A percentile compares a stretch with the other conserved stretches of the same genome.
Conservation (phyloP, 1,139 yeast genomes). For the Pichia sp. region DNA sequence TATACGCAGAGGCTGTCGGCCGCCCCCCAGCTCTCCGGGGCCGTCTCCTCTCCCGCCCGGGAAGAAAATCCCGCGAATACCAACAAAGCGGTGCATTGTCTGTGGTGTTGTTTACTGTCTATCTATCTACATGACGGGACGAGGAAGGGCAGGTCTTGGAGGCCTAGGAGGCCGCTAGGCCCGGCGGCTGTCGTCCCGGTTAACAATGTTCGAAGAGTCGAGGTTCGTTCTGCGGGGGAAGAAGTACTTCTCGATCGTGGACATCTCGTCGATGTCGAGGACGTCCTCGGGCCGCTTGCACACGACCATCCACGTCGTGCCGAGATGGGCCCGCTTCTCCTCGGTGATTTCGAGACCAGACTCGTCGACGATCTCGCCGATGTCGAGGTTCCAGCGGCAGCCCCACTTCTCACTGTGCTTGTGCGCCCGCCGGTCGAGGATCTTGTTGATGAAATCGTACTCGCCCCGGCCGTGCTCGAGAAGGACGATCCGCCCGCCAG, state of each 20-base stretch:
- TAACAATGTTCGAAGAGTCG: conserved; percentile 24
- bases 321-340: conserved; percentile 78
- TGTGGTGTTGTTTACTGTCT: not conserved
- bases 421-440: conserved; percentile 78
- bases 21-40: too few species aligned
- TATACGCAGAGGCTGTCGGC: too few species aligned
- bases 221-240: conserved; percentile 27
- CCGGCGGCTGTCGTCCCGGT: not conserved
- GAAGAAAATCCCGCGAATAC: conserved; percentile 4
- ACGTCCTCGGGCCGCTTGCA: conserved; percentile 71
- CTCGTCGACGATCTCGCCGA: conserved; percentile 76
- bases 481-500: conserved; percentile 85
- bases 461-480: conserved; percentile 91
- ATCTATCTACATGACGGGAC: not conserved
- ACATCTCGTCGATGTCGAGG: conserved; percentile 41
- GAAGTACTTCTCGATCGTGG: conserved; percentile 44
- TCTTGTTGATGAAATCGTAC: conserved; percentile 70
- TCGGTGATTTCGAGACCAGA: conserved; percentile 81
- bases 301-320: conserved; percentile 87
- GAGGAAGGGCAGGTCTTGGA: not conserved
- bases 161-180: not conserved
- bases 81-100: too few species aligned
- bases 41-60: not conserved
- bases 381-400: conserved; percentile 94
- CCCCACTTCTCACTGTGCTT: conserved; percentile 91